Conservation (phyloP, 208 protist species). For the Wallacemonas sp. region DNA sequence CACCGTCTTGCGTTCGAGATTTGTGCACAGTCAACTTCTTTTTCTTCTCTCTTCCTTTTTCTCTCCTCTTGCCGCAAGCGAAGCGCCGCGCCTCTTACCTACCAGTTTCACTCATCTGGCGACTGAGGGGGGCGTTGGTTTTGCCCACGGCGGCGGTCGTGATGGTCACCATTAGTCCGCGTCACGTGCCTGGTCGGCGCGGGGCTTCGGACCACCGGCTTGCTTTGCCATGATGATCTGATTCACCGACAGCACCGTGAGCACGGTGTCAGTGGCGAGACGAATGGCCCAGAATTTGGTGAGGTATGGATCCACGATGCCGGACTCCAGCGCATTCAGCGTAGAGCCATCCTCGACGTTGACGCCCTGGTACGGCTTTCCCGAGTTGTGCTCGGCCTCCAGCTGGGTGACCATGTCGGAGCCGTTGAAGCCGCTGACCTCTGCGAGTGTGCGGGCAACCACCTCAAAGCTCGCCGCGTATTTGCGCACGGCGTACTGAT, state of each 20-base stretch:
- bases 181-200: conserved; percentile 83
- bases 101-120: no score
- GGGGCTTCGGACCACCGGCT: conserved; percentile 96
- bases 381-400: conserved; percentile 94
- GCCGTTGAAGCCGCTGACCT: conserved; percentile 97
- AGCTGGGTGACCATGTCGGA: conserved; percentile 96
- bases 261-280: conserved; percentile 96
- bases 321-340: conserved; percentile 78
- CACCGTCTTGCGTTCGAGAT: not conserved
- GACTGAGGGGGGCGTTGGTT: no score
- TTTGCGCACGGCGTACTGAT: conserved; percentile 98
- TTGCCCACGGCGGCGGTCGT: no score
- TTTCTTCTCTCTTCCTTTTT: conserved; percentile 7
- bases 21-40: not conserved
- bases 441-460: conserved; percentile 97
- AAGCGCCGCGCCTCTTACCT: no score
- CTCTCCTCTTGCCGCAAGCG: not conserved
- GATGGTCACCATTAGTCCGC: conserved; percentile 66
- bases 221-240: conserved; percentile 99
- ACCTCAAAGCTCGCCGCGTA: conserved; percentile 98
- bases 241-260: conserved; percentile 95
- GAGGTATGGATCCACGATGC: conserved; percentile 94
- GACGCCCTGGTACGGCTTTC: conserved; percentile 91
- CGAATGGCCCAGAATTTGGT: conserved; percentile 95
- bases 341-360: conserved; percentile 91